Evolutionary conservation across 169 alveolate genomes (phyloP), one percentile per base, ranked within the genome.

Genomic region (Plasmodium cynomolgi): DNA sequence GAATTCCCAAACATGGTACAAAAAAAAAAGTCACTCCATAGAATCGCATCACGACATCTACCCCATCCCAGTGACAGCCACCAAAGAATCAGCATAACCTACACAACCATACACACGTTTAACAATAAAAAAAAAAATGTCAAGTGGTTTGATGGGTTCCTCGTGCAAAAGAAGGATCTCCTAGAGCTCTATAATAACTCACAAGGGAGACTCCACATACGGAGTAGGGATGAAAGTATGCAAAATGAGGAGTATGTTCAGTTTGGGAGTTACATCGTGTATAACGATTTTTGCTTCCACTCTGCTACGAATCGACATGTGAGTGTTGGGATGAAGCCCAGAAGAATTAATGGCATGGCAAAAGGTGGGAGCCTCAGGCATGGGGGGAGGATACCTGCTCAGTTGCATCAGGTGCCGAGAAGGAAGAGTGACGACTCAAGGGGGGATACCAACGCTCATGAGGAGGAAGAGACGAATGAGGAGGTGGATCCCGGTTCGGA

Each of bases 111-210:
- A 33, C 56, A 77, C 31, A 54, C 68, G 26, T 86, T 86, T 77
- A 54, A 77, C 39, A 83, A 2, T 6, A 68, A 68, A 6, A 86
- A 86, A 37, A 86, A 86, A 33, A 86, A 75, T 3, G 71, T 79
- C 13, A 86, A 86, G 39, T 86, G 93, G 93, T 56, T 29, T 75
- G 93, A 86, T 75, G 93, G 93, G 33, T 86, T 54, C 72, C 44
- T 86, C 26, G 37, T 75, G 1, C 29, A 86, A 23, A 75, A 31
- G 29, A 62, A 77, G 5, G 72, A 71, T 34, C 34, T 31, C n/a
- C 6, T 86, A 23, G 85, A 75, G 81, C 37, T 86, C 39, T 86
- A 86, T 31, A 86, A 86, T 33, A 8, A 29, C 41, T 33, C 71
- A 31, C 72, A 37, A 37, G 93, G 81, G 1, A 86, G 68, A 26